Conservation (phyloP, 1,284 basidiomycete genomes). For the Trichosporon coremiiforme region DNA sequence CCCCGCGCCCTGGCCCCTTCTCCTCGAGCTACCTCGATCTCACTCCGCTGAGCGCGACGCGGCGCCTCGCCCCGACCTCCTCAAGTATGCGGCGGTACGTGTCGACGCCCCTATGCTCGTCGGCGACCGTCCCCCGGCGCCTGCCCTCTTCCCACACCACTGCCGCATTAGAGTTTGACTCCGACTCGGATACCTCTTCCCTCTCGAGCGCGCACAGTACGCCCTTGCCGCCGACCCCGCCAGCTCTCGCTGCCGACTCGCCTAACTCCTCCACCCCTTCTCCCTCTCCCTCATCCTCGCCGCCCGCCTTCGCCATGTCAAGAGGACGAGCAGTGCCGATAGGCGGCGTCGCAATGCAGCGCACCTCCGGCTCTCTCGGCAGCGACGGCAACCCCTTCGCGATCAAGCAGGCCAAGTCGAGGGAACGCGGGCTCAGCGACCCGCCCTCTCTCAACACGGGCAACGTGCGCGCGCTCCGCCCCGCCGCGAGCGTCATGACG, state of each 20-base stretch:
- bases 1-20: background rate
- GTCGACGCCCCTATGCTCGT: background rate
- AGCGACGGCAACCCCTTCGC: constrained; percentile 32
- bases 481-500: constrained; percentile 2
- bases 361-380: constrained; percentile 21
- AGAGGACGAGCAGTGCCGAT: background rate
- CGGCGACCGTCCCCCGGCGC: background rate
- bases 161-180: background rate
- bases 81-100: background rate
- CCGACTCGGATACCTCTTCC: background rate
- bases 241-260: background rate
- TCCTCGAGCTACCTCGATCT: background rate
- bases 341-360: constrained; percentile 28
- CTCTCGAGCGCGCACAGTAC: background rate
- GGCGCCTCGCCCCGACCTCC: background rate
- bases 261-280: too few species aligned
- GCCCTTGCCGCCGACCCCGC: background rate
- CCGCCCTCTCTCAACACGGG: background rate
- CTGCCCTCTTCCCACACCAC: background rate
- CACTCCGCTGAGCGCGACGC: background rate
- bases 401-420: background rate
- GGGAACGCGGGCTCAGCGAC: background rate
- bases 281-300: background rate
- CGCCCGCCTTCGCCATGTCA: background rate
- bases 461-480: constrained; percentile 2